Conservation (phyloP, 176 grass and related monocot genomes). For the Oryza nivara region DNA sequence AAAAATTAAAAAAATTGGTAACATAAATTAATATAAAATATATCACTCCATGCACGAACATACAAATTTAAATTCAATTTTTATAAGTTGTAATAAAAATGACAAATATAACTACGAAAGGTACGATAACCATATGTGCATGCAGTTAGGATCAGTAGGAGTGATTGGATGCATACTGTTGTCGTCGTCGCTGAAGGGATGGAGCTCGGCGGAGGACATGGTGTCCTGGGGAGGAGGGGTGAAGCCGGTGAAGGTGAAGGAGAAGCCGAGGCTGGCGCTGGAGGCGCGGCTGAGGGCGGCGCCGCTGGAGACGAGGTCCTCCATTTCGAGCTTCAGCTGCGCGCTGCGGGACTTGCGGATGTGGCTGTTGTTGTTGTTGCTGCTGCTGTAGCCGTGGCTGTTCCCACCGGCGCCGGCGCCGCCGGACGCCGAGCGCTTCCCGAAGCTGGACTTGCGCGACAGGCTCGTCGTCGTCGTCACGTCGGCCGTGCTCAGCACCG, state of each 20-base stretch:
- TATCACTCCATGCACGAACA: too few species aligned
- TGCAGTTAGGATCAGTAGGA: too few species aligned
- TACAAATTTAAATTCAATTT: too few species aligned
- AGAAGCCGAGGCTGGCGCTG: conserved; percentile 97
- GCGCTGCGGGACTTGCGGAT: conserved; percentile 84
- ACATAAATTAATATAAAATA: too few species aligned
- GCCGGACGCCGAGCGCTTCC: conserved; percentile 46
- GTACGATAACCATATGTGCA: too few species aligned
- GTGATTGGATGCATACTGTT: conserved; percentile 20
- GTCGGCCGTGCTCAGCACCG: conserved; percentile 52
- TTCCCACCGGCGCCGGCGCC: conserved; percentile 36
- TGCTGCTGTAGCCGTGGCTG: conserved; percentile 30
- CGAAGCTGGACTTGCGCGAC: conserved; percentile 66
- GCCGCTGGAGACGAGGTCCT: conserved; percentile 75
- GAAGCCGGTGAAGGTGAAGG: conserved; percentile 95
- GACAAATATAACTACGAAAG: too few species aligned
- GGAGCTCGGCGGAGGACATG: conserved; percentile 32
- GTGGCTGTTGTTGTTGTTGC: conserved; percentile 49
- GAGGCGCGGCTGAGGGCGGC: conserved; percentile 92
- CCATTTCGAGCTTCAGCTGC: conserved; percentile 77
- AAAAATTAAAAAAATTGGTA: too few species aligned
- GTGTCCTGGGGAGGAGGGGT: conserved; percentile 71
- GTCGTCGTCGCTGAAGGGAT: conserved; percentile 75
- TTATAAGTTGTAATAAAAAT: too few species aligned
- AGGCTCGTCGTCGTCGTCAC: conserved; percentile 2